A percentile compares a stretch with the other conserved stretches of the same genome.
phyloP scores from a whole-genome alignment of 805 yeast species.

The Starmerella khaoyaiensis region DNA sequence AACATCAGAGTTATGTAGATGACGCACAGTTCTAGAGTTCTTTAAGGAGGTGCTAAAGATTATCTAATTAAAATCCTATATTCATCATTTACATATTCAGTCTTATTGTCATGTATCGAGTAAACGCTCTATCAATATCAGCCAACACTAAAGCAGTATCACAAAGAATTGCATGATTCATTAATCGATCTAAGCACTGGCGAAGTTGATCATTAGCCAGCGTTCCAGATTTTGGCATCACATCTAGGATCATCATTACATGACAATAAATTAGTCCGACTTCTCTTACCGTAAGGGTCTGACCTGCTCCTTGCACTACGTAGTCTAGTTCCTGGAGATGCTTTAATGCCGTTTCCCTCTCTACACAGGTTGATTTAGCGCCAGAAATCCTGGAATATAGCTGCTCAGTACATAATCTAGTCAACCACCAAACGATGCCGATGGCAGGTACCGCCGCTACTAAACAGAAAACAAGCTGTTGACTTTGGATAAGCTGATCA shows the following conservation, averaged over 20 bases:
- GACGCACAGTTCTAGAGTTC: too few species aligned
- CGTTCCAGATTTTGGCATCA: not conserved
- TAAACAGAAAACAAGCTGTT: slow-evolving; percentile 84
- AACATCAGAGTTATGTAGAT: too few species aligned
- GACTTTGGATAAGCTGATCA: slow-evolving; percentile 76
- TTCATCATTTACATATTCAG: not conserved
- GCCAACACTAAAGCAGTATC: slow-evolving; percentile 4
- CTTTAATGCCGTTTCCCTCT: not conserved
- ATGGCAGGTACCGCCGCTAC: slow-evolving; percentile 70
- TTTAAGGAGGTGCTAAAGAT: too few species aligned
- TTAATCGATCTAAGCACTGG: slow-evolving; percentile 7
- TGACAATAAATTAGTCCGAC: slow-evolving; percentile 18
- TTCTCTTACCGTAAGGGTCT: slow-evolving; percentile 5
- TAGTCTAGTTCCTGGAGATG: slow-evolving; percentile 15
- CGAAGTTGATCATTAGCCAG: slow-evolving; percentile 5
- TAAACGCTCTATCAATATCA: slow-evolving; percentile 14
- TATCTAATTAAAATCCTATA: too few species aligned
- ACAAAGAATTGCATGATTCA: slow-evolving; percentile 6
- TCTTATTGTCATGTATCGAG: slow-evolving; percentile 7
- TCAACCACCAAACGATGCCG: slow-evolving; percentile 28
- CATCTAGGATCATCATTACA: slow-evolving; percentile 6
- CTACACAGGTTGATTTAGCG: slow-evolving; percentile 1
- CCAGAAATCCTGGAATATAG: slow-evolving; percentile 4
- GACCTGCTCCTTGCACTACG: slow-evolving; percentile 7
- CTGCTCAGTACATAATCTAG: not conserved